phyloP scores from a whole-genome alignment of 176 grass and related monocot genomes.

The Secale cereale region DNA sequence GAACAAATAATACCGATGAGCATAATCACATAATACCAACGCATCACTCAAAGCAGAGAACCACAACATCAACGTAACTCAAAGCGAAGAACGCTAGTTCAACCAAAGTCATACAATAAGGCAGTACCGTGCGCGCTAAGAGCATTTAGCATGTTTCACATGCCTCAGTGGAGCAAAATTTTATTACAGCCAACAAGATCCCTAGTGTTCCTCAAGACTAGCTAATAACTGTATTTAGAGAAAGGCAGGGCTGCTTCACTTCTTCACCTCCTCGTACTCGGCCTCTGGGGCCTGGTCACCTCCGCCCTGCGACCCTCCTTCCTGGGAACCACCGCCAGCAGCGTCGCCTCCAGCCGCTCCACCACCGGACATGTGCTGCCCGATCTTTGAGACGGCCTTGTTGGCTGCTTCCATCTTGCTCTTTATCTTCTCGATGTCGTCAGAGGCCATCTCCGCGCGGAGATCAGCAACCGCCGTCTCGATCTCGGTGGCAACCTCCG shows the following conservation, averaged over 20 bases:
- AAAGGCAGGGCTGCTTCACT: background rate
- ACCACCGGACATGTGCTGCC: slow-evolving; percentile 35
- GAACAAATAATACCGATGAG: background rate
- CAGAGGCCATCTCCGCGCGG: slow-evolving; percentile 29
- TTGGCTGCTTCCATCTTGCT: slow-evolving; percentile 37
- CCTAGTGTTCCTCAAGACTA: slow-evolving; percentile 19
- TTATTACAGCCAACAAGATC: slow-evolving; percentile 21
- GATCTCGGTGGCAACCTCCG: slow-evolving; percentile 38
- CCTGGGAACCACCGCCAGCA: background rate
- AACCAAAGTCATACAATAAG: slow-evolving; percentile 10
- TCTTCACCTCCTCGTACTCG: slow-evolving; percentile 47
- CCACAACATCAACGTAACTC: background rate
- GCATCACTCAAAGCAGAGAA: background rate
- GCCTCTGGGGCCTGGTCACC: slow-evolving; percentile 41
- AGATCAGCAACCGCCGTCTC: slow-evolving; percentile 17
- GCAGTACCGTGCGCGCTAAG: background rate
- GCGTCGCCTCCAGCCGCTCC: background rate
- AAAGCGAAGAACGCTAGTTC: slow-evolving; percentile 5
- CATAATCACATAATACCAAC: background rate
- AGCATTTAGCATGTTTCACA: slow-evolving; percentile 10
- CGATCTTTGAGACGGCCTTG: slow-evolving; percentile 24
- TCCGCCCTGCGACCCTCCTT: slow-evolving; percentile 14
- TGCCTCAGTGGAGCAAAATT: slow-evolving; percentile 12
- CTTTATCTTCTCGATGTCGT: slow-evolving; percentile 40
- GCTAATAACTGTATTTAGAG: slow-evolving; percentile 1